Evolutionary conservation across 768 basidiomycete genomes (phyloP), one percentile per base, ranked within the genome.

Genomic region (Rhizopogon vesiculosus): DNA sequence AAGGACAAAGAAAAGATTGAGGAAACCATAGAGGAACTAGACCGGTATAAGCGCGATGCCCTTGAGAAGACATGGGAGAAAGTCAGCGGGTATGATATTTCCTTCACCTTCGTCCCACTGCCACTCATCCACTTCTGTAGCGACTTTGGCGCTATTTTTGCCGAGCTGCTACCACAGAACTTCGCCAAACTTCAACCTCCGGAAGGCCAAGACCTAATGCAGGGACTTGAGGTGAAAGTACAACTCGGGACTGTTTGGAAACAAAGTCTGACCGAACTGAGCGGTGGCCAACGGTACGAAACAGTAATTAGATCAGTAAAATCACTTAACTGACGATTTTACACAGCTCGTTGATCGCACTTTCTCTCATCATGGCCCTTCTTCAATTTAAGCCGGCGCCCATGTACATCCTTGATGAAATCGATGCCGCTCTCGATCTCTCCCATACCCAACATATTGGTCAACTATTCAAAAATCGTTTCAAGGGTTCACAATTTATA

Each of bases 371-470:
- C 76, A 96, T 99, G 94, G 90, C 97, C 0, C 83, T 99, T 16
- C 84, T 98, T n/a, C 94, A 98, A 69, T 98, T 98, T 81, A 98
- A 98, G 66, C 97, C 97, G 8, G 95, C 96, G 13, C 96, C 94
- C 2, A 95, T 98, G 93, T 98, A 98, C 71, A 99, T 99, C 67
- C 82, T 99, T 8, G 97, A 99, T 38, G 35, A 38, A 38, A 38
- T 38, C 35, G 35, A 38, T 70, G 95, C 97, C 0, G 96, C 97
- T 7, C 81, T 98, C 28, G 97, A 99, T 72, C 76, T 98, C 15
- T 95, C 93, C 29, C 94, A 97, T 62, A 97, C 93, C 1, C 95
- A 98, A 65, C 93, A 38, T 13, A 38, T 38, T 5, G 35, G 35
- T 13, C 12, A 38, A 38, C 35, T 38, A 4, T 38, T 38, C 35